These are phyloP conservation scores for Neofusicoccum laricinum DNA, from an alignment of 2,329 filamentous ascomycete genomes.

Conservation along the genomic window DNA sequence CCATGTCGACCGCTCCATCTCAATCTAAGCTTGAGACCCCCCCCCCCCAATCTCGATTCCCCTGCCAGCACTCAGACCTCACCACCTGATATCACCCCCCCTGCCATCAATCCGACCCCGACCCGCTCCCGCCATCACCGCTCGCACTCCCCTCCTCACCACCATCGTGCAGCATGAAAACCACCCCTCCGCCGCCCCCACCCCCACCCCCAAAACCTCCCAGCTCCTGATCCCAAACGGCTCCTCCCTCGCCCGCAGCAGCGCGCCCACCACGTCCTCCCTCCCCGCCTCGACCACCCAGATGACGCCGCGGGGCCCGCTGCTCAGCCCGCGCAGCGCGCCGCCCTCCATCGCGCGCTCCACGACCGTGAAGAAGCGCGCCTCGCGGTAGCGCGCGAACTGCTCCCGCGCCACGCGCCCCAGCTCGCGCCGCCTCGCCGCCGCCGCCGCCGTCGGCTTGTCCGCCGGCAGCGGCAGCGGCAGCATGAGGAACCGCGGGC, in stretches of 20 bases:
- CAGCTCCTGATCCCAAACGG: not conserved
- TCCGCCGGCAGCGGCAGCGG: not conserved
- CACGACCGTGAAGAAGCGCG: not conserved
- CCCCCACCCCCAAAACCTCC: slow-evolving; percentile 12
- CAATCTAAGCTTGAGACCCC: too few species aligned
- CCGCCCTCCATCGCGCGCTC: not conserved
- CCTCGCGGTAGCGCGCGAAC: not conserved
- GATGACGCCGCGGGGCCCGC: slow-evolving; percentile 15
- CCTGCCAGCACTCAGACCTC: not conserved
- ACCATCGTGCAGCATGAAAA: slow-evolving; percentile 5
- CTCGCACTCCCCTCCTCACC: not conserved
- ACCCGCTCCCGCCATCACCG: not conserved
- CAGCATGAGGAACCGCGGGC: slow-evolving; percentile 10
- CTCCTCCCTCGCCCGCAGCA: slow-evolving; percentile 2
- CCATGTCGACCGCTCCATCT: too few species aligned
- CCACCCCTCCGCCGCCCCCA: not conserved
- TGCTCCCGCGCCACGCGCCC: not conserved
- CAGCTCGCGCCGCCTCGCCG: not conserved
- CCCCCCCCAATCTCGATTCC: too few species aligned
- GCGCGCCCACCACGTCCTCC: slow-evolving; percentile 15
- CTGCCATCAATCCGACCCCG: not conserved
- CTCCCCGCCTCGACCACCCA: slow-evolving; percentile 8
- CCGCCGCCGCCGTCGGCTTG: slow-evolving; percentile 5
- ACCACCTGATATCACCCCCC: not conserved
- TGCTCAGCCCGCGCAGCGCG: not conserved